Conservation (phyloP, 495 filamentous ascomycete species). For the Cladorrhinum samala region DNA sequence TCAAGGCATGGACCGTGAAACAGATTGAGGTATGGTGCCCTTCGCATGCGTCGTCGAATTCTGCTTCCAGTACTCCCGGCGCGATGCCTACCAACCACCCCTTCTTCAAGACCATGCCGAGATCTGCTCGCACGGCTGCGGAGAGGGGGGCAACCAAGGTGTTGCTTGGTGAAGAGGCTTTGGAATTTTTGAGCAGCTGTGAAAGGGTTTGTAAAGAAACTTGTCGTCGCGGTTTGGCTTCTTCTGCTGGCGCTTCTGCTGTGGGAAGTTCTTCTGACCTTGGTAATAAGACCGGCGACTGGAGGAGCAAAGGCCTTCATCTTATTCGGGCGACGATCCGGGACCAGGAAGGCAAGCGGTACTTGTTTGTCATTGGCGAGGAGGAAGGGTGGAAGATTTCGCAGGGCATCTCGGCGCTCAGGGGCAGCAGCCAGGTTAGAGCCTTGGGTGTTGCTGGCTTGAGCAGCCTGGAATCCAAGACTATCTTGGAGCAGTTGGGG, state of each 20-base stretch:
- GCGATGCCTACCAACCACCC: constrained; percentile 34
- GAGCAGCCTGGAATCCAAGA: constrained; percentile 53
- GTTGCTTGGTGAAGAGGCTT: constrained; percentile 55
- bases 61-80: constrained; percentile 28
- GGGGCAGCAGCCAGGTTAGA: constrained; percentile 62
- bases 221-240: constrained; percentile 42
- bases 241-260: constrained; percentile 27
- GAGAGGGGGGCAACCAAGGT: constrained; percentile 42
- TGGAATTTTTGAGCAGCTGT: constrained; percentile 52
- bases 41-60: constrained; percentile 37
- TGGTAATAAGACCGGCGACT: constrained; percentile 44
- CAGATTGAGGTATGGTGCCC: constrained; percentile 85
- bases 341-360: constrained; percentile 77
- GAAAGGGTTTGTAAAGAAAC: constrained; percentile 56
- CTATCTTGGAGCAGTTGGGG: constrained; percentile 55
- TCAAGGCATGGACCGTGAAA: constrained; percentile 96
- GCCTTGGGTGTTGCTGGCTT: constrained; percentile 60
- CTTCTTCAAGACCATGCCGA: constrained; percentile 32
- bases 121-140: constrained; percentile 34
- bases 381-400: constrained; percentile 92
- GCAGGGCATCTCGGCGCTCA: constrained; percentile 67
- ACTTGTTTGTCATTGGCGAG: constrained; percentile 74
- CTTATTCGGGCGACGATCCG: constrained; percentile 74
- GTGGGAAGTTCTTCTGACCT: constrained; percentile 16
- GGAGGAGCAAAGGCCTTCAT: constrained; percentile 54